Evolutionary conservation across 108 stramenopile genomes (phyloP).

Genomic region (Cyclotella kingstonii): DNA sequence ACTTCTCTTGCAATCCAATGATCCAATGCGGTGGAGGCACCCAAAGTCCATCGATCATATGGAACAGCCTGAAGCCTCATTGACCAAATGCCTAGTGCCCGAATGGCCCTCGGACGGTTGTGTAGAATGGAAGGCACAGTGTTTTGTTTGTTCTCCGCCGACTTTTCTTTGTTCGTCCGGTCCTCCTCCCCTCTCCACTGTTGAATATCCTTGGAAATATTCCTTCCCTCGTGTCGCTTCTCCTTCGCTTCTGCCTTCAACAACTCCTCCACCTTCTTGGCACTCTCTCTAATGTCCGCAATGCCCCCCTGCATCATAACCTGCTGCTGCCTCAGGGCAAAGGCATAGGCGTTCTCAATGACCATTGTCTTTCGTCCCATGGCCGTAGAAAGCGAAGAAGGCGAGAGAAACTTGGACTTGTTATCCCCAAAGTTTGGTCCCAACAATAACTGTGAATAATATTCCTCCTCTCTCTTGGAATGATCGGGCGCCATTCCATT

Average conservation of each 20-base stretch:
- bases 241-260: slow-evolving; percentile 48
- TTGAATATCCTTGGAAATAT: slow-evolving; percentile 40
- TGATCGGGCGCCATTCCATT: slow-evolving; percentile 18
- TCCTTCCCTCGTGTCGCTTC: slow-evolving; percentile 33
- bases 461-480: slow-evolving; percentile 45
- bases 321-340: slow-evolving; percentile 76
- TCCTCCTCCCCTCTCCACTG: slow-evolving; percentile 31
- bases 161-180: neutral
- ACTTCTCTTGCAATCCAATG: slow-evolving; percentile 85
- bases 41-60: slow-evolving; percentile 78
- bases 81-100: slow-evolving; percentile 75
- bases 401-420: slow-evolving; percentile 4
- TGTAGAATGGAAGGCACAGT: slow-evolving; percentile 51
- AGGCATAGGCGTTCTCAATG: slow-evolving; percentile 72
- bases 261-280: slow-evolving; percentile 66
- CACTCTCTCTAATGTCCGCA: slow-evolving; percentile 60
- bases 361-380: slow-evolving; percentile 71
- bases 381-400: slow-evolving; percentile 39
- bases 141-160: slow-evolving; percentile 10
- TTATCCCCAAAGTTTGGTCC: slow-evolving; percentile 35
- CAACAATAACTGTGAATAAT: slow-evolving; percentile 66
- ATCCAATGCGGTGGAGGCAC: slow-evolving; percentile 79
- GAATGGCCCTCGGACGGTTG: slow-evolving; percentile 56
- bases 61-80: slow-evolving; percentile 69
- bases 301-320: slow-evolving; percentile 40